Evolutionary conservation across 352 stramenopile genomes (phyloP).

Genomic region (Achlya hypogyna): DNA sequence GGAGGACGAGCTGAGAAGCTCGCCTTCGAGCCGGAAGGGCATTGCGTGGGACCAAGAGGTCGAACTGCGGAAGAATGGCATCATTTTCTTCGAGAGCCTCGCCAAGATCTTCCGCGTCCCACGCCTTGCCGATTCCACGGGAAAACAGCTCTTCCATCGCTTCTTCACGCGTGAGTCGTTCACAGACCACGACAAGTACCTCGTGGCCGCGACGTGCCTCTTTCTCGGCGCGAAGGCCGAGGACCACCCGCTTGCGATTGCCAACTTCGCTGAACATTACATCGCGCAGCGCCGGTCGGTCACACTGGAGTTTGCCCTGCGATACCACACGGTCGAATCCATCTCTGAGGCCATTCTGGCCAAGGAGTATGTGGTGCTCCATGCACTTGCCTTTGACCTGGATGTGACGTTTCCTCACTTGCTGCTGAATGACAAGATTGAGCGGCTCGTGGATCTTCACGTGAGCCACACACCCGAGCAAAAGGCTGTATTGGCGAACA

Average conservation of each 20-base stretch:
- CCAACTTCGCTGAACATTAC: constrained; percentile 65
- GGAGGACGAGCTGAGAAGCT: constrained; percentile 46
- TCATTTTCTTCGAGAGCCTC: constrained; percentile 81
- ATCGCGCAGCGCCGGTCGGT: constrained; percentile 53
- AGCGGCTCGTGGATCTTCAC: constrained; percentile 57
- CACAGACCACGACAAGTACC: constrained; percentile 77
- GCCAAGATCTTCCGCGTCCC: constrained; percentile 64
- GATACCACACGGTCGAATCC: constrained; percentile 63
- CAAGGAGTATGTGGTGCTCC: constrained; percentile 76
- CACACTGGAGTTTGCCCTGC: constrained; percentile 73
- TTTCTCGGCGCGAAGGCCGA: constrained; percentile 76
- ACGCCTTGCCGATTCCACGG: constrained; percentile 73
- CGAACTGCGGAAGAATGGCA: constrained; percentile 56
- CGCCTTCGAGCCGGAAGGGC: constrained; percentile 59
- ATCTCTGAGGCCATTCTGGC: constrained; percentile 66
- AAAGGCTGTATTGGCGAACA: constrained; percentile 49
- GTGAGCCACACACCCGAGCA: constrained; percentile 40
- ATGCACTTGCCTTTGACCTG: constrained; percentile 76
- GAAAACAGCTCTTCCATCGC: constrained; percentile 76
- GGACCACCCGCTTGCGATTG: constrained; percentile 69
- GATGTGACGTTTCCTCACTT: constrained; percentile 79
- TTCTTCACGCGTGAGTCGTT: constrained; percentile 83
- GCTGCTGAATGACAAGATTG: constrained; percentile 82
- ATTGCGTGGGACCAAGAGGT: constrained; percentile 72
- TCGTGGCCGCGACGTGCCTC: constrained; percentile 69